Percentiles rank a stretch among this genome's conserved stretches.
These are phyloP conservation scores for Xenoacremonium recifei DNA, from an alignment of 2,329 filamentous ascomycete species.

Conservation along the genomic window DNA sequence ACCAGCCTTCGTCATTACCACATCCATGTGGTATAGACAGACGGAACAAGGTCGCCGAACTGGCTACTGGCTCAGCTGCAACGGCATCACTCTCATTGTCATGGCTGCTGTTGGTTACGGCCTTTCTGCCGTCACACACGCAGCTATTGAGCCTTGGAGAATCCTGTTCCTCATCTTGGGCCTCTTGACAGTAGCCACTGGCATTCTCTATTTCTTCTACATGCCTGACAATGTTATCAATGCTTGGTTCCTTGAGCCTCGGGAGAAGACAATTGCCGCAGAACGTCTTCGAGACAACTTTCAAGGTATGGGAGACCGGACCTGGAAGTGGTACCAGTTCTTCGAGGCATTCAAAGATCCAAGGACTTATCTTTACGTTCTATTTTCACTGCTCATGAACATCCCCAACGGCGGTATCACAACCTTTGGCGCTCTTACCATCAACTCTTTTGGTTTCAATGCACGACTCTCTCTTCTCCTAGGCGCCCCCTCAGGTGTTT, in stretches of 20 bases:
- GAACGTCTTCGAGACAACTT: slow-evolving; percentile 53
- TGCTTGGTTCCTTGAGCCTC: slow-evolving; percentile 51
- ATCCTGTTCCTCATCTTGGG: slow-evolving; percentile 27
- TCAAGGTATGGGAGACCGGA: slow-evolving; percentile 33
- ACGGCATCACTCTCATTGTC: slow-evolving; percentile 16
- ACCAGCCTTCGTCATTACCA: slow-evolving; percentile 24
- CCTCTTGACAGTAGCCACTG: slow-evolving; percentile 39
- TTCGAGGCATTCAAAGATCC: slow-evolving; percentile 33
- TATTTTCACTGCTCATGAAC: slow-evolving; percentile 49
- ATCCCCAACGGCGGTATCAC: slow-evolving; percentile 49
- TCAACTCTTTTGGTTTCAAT: slow-evolving; percentile 54
- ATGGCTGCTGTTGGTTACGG: slow-evolving; percentile 21
- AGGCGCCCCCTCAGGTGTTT: slow-evolving; percentile 57
- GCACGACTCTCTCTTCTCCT: slow-evolving; percentile 54
- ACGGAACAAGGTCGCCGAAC: slow-evolving; percentile 32
- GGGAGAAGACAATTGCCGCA: slow-evolving; percentile 57
- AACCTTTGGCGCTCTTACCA: slow-evolving; percentile 56
- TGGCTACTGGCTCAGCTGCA: slow-evolving; percentile 22
- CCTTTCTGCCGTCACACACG: slow-evolving; percentile 11
- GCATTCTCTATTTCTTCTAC: slow-evolving; percentile 45
- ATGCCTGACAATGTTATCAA: slow-evolving; percentile 63
- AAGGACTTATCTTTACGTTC: slow-evolving; percentile 38
- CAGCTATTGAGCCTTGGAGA: slow-evolving; percentile 33
- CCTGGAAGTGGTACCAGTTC: slow-evolving; percentile 38
- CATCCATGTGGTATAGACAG: slow-evolving; percentile 25